These are phyloP conservation scores for Fusarium nematophilum DNA, from an alignment of 2,329 filamentous ascomycete genomes.

Conservation along the genomic window DNA sequence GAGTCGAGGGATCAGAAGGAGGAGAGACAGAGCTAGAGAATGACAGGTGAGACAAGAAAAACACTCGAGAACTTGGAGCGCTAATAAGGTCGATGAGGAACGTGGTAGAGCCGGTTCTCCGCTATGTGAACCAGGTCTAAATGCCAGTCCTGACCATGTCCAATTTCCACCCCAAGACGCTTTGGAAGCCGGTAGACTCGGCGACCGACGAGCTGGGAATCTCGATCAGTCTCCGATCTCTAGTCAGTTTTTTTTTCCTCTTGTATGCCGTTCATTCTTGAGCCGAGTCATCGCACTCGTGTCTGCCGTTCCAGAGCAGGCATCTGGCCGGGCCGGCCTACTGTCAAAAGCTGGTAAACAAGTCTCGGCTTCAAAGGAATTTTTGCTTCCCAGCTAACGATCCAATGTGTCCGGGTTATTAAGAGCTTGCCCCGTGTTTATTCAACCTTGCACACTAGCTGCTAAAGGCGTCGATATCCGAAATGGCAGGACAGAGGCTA, in stretches of 20 bases:
- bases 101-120: conserved; percentile 7
- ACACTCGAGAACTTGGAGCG: neutral
- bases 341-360: no score
- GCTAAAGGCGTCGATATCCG: conserved; percentile 17
- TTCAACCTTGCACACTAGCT: conserved; percentile 5
- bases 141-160: conserved; percentile 31
- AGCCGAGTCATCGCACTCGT: neutral
- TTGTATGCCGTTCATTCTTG: neutral
- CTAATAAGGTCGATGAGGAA: conserved; percentile 24
- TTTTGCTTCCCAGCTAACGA: no score
- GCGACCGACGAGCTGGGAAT: conserved; percentile 20
- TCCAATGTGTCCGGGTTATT: no score
- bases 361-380: no score
- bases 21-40: conserved; percentile 6
- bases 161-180: conserved; percentile 19
- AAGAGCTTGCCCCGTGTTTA: neutral
- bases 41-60: conserved; percentile 3
- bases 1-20: neutral
- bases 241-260: neutral
- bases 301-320: neutral
- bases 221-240: conserved; percentile 11
- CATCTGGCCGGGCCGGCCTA: no score
- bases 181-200: conserved; percentile 19
- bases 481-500: conserved; percentile 25
- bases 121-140: conserved; percentile 24